Base-by-base conservation (phyloP, 2,329 filamentous ascomycete genomes). In the Colletotrichum truncatum region DNA sequence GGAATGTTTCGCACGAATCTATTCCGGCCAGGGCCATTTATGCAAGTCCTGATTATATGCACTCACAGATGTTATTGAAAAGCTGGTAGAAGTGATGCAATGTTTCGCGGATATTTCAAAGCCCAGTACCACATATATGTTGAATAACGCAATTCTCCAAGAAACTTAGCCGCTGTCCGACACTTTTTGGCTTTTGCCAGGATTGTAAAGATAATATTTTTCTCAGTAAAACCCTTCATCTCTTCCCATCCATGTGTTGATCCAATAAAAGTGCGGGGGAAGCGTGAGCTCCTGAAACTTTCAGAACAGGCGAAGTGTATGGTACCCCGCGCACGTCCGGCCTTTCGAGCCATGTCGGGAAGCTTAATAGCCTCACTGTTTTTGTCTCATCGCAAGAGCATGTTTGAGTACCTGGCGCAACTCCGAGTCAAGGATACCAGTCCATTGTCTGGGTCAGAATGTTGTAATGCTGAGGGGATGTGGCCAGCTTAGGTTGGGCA, bases 321-420 rank as follows among this genome's bases (percentile, higher is more conserved):
- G 36, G 34, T 43, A 56, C 49, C 49, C 57, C 63, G 57, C 62
- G 57, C 57, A 51, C 16, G 57, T 45, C 54, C 57, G 57, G 21
- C 28, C 8, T 12, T 43, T 54, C 14, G n/a, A 38, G 32, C 43
- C 23, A 14, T 39, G 18, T 43, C 32, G 25, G 7, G 43, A 51
- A 45, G 16, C 23, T 56, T 39, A 45, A 30, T 30, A 49, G 51
- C 57, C 57, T 66, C 63, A 45, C 36, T 21, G 36, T 56, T 28
- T 18, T 25, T 65, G 62, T 65, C 63, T 66, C 63, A 46, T 30
- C 26, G 16, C 25, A 16, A 56, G 58, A 63, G 49, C 49, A 62
- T 63, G 30, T 43, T 38, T 18, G 11, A 11, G 10, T 11, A 48
- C 25, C 28, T 46, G 48, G 23, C 10, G 32, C 56, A 36, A 11